Evolutionary conservation across 805 yeast species (phyloP).

Genomic region (Torulaspora franciscae): DNA sequence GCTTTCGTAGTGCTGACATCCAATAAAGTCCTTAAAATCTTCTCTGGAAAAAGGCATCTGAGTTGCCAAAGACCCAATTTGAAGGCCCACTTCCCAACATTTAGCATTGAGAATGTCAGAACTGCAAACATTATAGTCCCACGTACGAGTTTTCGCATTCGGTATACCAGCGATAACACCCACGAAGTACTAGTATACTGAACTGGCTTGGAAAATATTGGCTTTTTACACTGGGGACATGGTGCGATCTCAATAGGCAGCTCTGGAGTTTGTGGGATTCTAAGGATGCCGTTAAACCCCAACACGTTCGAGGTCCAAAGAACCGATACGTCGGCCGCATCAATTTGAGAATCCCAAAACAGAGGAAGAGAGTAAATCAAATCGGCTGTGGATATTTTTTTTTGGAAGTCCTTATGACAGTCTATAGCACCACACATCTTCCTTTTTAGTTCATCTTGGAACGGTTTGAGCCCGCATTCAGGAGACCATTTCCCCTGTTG

Average conservation of each 20-base stretch:
- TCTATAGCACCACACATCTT: slow-evolving; percentile 18
- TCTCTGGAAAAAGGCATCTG: slow-evolving; percentile 28
- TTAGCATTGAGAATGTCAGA: slow-evolving; percentile 11
- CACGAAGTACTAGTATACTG: slow-evolving; percentile 10
- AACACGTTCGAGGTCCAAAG: slow-evolving; percentile 9
- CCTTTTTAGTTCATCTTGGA: slow-evolving; percentile 15
- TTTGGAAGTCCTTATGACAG: slow-evolving; percentile 19
- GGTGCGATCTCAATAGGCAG: slow-evolving; percentile 14
- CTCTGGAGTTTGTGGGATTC: not conserved
- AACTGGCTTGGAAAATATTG: slow-evolving; percentile 7
- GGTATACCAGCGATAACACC: slow-evolving; percentile 1
- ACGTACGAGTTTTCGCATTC: slow-evolving; percentile 8
- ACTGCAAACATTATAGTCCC: slow-evolving; percentile 9
- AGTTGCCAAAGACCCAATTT: slow-evolving; percentile 29
- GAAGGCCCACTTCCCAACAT: slow-evolving; percentile 21
- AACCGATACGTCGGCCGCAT: slow-evolving; percentile 10
- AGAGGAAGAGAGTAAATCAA: slow-evolving; percentile 13
- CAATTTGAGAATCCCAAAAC: slow-evolving; percentile 11
- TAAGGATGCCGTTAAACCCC: slow-evolving; percentile 6
- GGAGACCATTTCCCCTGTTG: slow-evolving; percentile 5
- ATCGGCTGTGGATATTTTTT: slow-evolving; percentile 15
- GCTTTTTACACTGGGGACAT: slow-evolving; percentile 25
- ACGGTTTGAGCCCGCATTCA: slow-evolving; percentile 4
- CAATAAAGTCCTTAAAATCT: slow-evolving; percentile 19
- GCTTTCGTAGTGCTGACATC: slow-evolving; percentile 29